A percentile compares a stretch with the other conserved stretches of the same genome.
These are phyloP conservation scores for Nephelium lappaceum DNA, from an alignment of 345 rosid species.

Conservation along the genomic window DNA sequence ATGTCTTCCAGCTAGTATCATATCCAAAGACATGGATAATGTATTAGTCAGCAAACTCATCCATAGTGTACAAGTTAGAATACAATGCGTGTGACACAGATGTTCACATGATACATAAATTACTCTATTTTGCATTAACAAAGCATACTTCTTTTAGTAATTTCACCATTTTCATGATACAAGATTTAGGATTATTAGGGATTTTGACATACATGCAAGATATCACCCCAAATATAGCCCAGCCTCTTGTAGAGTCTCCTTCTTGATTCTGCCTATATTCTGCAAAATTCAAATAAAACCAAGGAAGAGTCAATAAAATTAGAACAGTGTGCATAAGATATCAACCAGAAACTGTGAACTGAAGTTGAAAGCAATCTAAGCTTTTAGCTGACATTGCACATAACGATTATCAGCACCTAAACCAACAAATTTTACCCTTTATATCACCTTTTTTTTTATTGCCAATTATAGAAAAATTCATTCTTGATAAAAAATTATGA, in stretches of 20 bases:
- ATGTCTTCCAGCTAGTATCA: not conserved
- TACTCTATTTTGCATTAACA: slow-evolving; percentile 4
- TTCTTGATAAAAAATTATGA: not conserved
- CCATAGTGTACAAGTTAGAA: not conserved
- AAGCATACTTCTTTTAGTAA: not conserved
- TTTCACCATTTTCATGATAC: not conserved
- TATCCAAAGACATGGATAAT: not conserved
- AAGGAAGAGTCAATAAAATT: slow-evolving; percentile 6
- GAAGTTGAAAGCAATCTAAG: slow-evolving; percentile 5
- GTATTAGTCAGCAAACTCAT: not conserved
- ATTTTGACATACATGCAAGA: slow-evolving; percentile 80
- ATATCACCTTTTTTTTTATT: not conserved
- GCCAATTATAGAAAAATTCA: not conserved
- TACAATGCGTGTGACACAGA: slow-evolving; percentile 2
- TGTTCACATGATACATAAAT: not conserved
- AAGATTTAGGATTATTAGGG: not conserved
- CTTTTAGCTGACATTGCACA: not conserved
- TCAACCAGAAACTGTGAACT: slow-evolving; percentile 17
- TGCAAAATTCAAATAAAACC: slow-evolving; percentile 38
- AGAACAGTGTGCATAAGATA: not conserved
- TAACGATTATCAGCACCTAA: not conserved
- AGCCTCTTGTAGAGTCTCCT: slow-evolving; percentile 71
- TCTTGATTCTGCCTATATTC: slow-evolving; percentile 59
- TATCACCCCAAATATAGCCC: slow-evolving; percentile 87
- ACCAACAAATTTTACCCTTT: slow-evolving; percentile 1